Percentiles rank a stretch among this genome's conserved stretches.
These are phyloP conservation scores for Gelatoporia subvermispora DNA, from an alignment of 768 basidiomycete genomes.

Conservation along the genomic window DNA sequence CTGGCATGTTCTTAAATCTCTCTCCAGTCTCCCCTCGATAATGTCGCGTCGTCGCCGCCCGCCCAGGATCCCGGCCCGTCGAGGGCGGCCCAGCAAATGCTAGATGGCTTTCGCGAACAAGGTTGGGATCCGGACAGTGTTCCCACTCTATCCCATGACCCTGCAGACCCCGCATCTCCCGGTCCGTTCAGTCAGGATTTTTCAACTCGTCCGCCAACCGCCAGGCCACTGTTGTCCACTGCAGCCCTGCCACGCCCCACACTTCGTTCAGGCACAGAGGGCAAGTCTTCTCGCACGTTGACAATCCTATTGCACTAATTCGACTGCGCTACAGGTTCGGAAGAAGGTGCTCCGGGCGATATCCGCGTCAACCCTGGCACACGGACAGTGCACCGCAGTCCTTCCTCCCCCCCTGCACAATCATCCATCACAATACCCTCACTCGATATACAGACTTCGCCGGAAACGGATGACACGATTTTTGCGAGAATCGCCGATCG, in stretches of 20 bases:
- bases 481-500: constrained; percentile 23
- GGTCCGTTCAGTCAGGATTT: not conserved
- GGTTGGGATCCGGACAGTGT: not conserved
- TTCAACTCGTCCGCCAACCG: not conserved
- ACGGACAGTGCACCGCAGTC: not conserved
- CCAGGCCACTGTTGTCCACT: not conserved
- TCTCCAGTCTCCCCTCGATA: too few relatives aligned
- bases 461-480: not conserved
- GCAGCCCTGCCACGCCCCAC: constrained; percentile 1
- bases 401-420: not conserved
- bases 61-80: too few relatives aligned
- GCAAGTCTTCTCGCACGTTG: too few relatives aligned
- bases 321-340: too few relatives aligned
- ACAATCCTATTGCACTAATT: too few relatives aligned
- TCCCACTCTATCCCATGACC: not conserved
- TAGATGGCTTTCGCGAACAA: not conserved
- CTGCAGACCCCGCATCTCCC: not conserved
- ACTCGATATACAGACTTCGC: too few relatives aligned
- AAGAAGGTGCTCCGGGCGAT: too few relatives aligned
- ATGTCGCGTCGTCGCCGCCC: too few relatives aligned
- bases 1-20: too few relatives aligned
- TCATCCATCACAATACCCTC: not conserved
- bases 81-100: too few relatives aligned
- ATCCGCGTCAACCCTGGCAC: too few relatives aligned
- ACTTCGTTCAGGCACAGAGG: not conserved